phyloP scores from a whole-genome alignment of 1,139 yeast genomes.

The Yamadazyma taylorii region DNA sequence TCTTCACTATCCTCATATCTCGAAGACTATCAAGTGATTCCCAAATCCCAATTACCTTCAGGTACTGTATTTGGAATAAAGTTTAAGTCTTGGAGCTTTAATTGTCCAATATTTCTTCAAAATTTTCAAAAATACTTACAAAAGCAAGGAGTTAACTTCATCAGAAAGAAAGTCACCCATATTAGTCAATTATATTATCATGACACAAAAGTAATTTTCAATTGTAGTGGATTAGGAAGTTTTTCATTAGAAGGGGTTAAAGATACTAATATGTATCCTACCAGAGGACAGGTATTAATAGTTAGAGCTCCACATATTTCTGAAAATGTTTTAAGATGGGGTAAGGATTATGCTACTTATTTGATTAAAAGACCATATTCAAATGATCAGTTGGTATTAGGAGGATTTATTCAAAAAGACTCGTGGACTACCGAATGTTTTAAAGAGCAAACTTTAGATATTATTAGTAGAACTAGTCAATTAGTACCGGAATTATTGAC shows the following conservation, averaged over 20 bases:
- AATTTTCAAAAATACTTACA: constrained; percentile 11
- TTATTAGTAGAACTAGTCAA: constrained; percentile 53
- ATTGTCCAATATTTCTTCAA: constrained; percentile 40
- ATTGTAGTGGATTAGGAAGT: constrained; percentile 75
- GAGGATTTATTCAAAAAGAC: constrained; percentile 63
- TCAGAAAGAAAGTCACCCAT: constrained; percentile 36
- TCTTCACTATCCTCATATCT: constrained; percentile 11
- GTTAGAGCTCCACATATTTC: constrained; percentile 57
- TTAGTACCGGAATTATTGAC: constrained; percentile 9
- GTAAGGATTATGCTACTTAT: constrained; percentile 55
- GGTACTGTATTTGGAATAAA: constrained; percentile 54
- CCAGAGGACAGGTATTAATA: constrained; percentile 71
- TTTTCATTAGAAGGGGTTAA: constrained; percentile 55
- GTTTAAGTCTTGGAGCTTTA: constrained; percentile 65
- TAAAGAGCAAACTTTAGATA: constrained; percentile 54
- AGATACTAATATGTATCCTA: constrained; percentile 57
- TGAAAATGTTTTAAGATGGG: constrained; percentile 54
- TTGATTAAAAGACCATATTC: constrained; percentile 66
- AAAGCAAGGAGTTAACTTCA: constrained; percentile 13
- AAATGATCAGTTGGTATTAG: constrained; percentile 52
- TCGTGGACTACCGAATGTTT: constrained; percentile 60
- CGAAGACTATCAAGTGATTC: constrained; percentile 12
- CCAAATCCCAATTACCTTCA: constrained; percentile 7
- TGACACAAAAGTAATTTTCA: constrained; percentile 52
- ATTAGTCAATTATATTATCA: constrained; percentile 53